A percentile compares a stretch with the other conserved stretches of the same genome.
These are phyloP conservation scores for Paxillus involutus DNA, from an alignment of 768 basidiomycete species.

Conservation along the genomic window DNA sequence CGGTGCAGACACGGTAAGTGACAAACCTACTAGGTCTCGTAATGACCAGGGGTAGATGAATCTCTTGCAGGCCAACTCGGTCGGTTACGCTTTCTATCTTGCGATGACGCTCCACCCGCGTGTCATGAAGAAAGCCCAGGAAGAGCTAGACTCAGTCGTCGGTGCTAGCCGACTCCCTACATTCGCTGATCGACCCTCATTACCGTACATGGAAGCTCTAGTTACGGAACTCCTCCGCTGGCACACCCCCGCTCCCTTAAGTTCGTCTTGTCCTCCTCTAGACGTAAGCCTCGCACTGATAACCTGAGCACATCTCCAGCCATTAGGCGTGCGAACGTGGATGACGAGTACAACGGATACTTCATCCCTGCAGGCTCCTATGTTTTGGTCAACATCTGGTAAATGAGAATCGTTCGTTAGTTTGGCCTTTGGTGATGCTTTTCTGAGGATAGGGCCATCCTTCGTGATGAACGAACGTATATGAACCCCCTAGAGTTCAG, in stretches of 20 bases:
- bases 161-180: too few relatives aligned
- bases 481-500: conserved; percentile 18
- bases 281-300: not conserved
- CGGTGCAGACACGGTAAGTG: conserved; percentile 25
- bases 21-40: conserved; percentile 17
- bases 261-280: not conserved
- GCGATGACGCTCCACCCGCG: too few relatives aligned
- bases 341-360: conserved; percentile 22
- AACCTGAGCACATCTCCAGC: conserved; percentile 1
- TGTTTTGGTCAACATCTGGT: conserved; percentile 20
- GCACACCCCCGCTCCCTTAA: conserved; percentile 14
- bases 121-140: too few relatives aligned
- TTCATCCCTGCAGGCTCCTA: conserved; percentile 17
- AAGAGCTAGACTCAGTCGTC: too few relatives aligned
- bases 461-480: conserved; percentile 17
- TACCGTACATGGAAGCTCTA: too few relatives aligned
- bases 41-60: not conserved
- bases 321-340: not conserved
- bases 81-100: too few relatives aligned
- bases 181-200: too few relatives aligned
- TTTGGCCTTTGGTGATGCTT: not conserved
- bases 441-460: conserved; percentile 13
- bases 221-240: too few relatives aligned
- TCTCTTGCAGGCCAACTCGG: conserved; percentile 7
- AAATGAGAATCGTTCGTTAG: not conserved